These are phyloP conservation scores for Dysphania ambrosioides DNA, from an alignment of 148 eudicot species.

Conservation along the genomic window DNA sequence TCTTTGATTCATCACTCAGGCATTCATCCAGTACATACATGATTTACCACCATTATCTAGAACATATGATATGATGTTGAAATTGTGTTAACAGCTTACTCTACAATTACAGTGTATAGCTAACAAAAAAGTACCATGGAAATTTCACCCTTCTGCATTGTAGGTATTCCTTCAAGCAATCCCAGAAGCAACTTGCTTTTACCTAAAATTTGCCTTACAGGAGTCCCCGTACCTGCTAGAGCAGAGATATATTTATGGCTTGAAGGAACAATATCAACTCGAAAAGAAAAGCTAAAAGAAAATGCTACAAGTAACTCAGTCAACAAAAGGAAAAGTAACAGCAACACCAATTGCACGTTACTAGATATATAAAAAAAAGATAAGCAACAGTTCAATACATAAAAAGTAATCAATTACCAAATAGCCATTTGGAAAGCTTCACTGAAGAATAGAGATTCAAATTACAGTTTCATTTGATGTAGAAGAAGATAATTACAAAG, in stretches of 20 bases:
- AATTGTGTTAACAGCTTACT: background rate
- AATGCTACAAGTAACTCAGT: background rate
- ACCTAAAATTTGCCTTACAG: conserved; percentile 76
- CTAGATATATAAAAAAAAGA: background rate
- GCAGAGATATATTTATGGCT: background rate
- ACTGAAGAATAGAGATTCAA: background rate
- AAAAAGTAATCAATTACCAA: background rate
- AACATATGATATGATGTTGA: background rate
- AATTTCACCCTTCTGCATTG: conserved; percentile 94
- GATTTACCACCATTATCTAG: background rate
- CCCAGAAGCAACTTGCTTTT: conserved; percentile 95
- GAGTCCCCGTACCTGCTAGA: conserved; percentile 72
- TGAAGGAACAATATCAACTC: background rate
- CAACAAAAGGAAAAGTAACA: conserved; percentile 1
- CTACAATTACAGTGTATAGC: background rate
- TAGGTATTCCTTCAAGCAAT: conserved; percentile 90
- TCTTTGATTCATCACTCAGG: background rate
- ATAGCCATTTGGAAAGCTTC: background rate
- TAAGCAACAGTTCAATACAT: background rate
- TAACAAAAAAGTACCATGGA: conserved; percentile 58
- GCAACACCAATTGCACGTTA: background rate
- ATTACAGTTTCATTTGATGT: background rate
- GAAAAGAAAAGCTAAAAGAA: background rate
- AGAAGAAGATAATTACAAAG: background rate
- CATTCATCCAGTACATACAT: background rate